Evolutionary conservation across 1,139 yeast genomes (phyloP).

Genomic region (Debaryomyces fabryi): DNA sequence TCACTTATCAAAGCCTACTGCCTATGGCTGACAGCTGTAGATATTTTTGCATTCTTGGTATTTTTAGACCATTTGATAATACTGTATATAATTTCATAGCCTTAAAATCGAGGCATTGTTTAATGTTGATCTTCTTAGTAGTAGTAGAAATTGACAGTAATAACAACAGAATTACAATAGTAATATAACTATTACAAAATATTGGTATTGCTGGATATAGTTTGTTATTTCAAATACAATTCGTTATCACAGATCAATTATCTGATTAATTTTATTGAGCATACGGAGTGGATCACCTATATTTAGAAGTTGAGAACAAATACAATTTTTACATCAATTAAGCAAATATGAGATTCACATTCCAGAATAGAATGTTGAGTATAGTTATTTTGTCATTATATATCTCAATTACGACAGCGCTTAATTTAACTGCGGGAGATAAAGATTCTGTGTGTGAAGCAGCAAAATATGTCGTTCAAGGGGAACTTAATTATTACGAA

Average conservation of each 20-base stretch:
- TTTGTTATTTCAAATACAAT: not conserved
- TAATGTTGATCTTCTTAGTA: not conserved
- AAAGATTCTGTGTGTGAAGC: slow-evolving; percentile 52
- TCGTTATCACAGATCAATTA: not conserved
- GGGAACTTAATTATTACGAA: slow-evolving; percentile 61
- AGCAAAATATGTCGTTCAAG: slow-evolving; percentile 47
- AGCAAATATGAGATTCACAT: not conserved
- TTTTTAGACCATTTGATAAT: not conserved
- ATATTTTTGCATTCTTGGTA: not conserved
- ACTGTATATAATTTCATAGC: slow-evolving; percentile 4
- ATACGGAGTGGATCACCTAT: not conserved
- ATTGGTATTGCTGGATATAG: not conserved
- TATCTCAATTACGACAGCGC: slow-evolving; percentile 2
- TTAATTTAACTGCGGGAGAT: slow-evolving; percentile 22
- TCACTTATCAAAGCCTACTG: not conserved
- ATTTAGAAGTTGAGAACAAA: not conserved
- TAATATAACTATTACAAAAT: not conserved
- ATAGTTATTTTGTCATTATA: not conserved
- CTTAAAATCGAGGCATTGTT: slow-evolving; percentile 8
- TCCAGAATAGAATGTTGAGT: not conserved
- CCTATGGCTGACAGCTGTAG: not conserved
- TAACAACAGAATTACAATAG: not conserved
- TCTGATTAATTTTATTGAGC: not conserved
- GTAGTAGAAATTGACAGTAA: not conserved
- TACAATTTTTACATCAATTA: not conserved